phyloP scores from a whole-genome alignment of 2,329 filamentous ascomycete genomes.

The Pseudogymnoascus sp. region DNA sequence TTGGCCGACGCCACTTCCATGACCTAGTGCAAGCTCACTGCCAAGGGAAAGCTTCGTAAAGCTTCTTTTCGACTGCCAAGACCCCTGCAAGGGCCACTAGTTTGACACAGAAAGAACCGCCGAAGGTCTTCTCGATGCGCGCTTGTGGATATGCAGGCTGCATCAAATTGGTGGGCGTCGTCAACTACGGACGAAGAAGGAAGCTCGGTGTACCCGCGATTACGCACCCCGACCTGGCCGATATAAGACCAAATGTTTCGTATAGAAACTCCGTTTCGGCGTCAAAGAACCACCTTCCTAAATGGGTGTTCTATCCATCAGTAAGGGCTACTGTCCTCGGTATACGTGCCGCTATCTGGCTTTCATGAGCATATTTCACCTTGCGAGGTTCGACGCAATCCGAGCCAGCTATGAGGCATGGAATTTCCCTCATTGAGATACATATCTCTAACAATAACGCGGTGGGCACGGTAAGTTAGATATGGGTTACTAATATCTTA shows the following conservation, averaged over 20 bases:
- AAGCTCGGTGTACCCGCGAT: background rate
- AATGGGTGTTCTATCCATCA: background rate
- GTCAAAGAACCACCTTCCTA: background rate
- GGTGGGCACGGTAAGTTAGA: background rate
- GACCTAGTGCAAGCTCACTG: background rate
- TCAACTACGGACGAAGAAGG: background rate
- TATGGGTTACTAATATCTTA: background rate
- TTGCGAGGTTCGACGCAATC: background rate
- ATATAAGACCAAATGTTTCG: background rate
- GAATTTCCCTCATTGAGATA: background rate
- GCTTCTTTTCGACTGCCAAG: background rate
- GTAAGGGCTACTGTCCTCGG: background rate
- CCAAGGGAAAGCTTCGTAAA: background rate
- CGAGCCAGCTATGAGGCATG: background rate
- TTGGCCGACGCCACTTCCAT: slow-evolving; percentile 3
- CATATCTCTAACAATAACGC: background rate
- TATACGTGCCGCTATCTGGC: background rate
- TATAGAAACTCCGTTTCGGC: background rate
- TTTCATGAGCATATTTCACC: background rate
- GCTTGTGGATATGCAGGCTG: background rate
- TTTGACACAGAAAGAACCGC: background rate
- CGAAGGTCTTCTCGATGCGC: background rate
- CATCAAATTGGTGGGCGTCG: background rate
- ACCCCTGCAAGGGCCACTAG: background rate
- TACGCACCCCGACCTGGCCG: background rate